Conservation (phyloP, 345 rosid genomes). For the Populus ilicifolia region DNA sequence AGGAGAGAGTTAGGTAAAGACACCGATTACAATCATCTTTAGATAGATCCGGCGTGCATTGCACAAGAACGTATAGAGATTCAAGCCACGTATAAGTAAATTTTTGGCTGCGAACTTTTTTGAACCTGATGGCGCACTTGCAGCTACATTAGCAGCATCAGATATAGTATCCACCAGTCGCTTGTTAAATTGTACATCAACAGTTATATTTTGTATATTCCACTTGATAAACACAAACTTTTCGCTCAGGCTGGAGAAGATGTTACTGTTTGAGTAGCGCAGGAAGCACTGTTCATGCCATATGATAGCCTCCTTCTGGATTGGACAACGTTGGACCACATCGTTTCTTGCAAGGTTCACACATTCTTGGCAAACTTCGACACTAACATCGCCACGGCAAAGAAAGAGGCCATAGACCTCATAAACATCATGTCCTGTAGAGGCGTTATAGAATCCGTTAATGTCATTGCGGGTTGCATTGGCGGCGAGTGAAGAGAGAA, state of each 20-base stretch:
- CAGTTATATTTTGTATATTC: too few relatives aligned
- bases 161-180: neutral
- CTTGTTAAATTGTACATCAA: neutral
- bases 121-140: neutral
- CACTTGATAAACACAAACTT: accelerated
- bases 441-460: neutral
- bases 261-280: too few relatives aligned
- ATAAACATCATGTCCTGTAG: neutral
- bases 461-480: neutral
- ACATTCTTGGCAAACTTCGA: conserved; percentile 14
- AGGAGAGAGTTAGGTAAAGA: neutral
- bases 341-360: too few relatives aligned
- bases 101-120: conserved; percentile 15
- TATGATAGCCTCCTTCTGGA: too few relatives aligned
- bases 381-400: conserved; percentile 16
- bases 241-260: too few relatives aligned
- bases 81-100: neutral
- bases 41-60: conserved; percentile 49
- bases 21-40: conserved; percentile 35
- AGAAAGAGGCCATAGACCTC: conserved; percentile 9
- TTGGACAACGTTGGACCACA: too few relatives aligned
- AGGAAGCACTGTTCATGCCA: neutral
- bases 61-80: conserved; percentile 23
- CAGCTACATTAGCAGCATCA: neutral
- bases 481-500: conserved; percentile 11